Evolutionary conservation across 208 protist genomes (phyloP).

Genomic region (Willaertia magna): DNA sequence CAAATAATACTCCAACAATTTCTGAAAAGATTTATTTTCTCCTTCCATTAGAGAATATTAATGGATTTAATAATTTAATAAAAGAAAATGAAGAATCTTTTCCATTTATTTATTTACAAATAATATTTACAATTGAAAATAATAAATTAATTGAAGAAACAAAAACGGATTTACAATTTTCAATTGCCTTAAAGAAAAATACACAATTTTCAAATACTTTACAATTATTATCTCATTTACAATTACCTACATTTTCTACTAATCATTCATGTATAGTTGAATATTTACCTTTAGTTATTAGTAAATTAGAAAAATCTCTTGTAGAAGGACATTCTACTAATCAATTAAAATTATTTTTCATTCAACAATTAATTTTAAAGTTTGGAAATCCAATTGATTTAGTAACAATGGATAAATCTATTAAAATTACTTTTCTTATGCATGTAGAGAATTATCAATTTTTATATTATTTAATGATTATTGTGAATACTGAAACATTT

Average conservation of each 20-base stretch:
- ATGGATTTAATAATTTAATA: not conserved
- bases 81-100: too few relatives aligned
- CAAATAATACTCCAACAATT: not conserved
- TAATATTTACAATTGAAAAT: too few relatives aligned
- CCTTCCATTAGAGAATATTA: not conserved
- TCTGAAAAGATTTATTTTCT: not conserved
- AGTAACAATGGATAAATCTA: not conserved
- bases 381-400: not conserved
- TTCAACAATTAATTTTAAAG: not conserved
- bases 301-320: not conserved
- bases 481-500: not conserved
- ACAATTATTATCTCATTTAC: not conserved
- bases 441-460: not conserved
- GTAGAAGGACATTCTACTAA: not conserved
- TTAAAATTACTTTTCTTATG: not conserved
- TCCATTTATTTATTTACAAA: too few relatives aligned
- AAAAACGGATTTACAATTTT: too few relatives aligned
- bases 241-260: not conserved
- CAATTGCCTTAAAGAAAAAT: too few relatives aligned
- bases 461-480: not conserved
- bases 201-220: too few relatives aligned
- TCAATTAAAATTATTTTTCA: not conserved
- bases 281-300: not conserved
- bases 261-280: not conserved
- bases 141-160: too few relatives aligned